Evolutionary conservation across 768 basidiomycete species (phyloP).

Genomic region (Boletus edulis): DNA sequence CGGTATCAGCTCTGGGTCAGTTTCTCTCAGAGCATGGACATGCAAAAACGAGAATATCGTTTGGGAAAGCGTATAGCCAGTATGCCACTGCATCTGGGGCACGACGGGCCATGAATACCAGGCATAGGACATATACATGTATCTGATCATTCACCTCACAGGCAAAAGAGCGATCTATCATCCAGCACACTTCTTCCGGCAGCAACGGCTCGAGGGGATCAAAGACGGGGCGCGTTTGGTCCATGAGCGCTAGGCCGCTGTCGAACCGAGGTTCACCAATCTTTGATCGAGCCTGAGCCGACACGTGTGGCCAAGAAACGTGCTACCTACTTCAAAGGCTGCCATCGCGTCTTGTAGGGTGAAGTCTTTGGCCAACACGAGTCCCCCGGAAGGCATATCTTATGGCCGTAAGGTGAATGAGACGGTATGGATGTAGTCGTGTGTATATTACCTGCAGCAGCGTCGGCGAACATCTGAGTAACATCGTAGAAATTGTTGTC

Average conservation of each 20-base stretch:
- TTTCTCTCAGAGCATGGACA: constrained; percentile 58
- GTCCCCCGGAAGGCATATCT: constrained; percentile 63
- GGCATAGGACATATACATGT: constrained; percentile 3
- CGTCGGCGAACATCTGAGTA: constrained; percentile 56
- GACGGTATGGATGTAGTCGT: background rate
- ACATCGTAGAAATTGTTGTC: constrained; percentile 64
- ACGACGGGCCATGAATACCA: constrained; percentile 15
- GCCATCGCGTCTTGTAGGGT: constrained; percentile 90
- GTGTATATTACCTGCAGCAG: constrained; percentile 51
- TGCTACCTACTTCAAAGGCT: constrained; percentile 69
- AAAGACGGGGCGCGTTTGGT: constrained; percentile 49
- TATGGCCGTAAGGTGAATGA: constrained; percentile 18
- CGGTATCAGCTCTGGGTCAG: constrained; percentile 54
- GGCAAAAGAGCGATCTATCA: constrained; percentile 73
- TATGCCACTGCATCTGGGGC: constrained; percentile 82
- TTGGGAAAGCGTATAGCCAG: constrained; percentile 81
- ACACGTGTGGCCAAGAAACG: constrained; percentile 1
- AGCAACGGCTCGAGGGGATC: constrained; percentile 61
- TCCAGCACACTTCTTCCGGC: constrained; percentile 85
- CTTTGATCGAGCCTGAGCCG: constrained; percentile 44
- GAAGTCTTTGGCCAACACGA: constrained; percentile 69
- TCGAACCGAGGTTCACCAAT: constrained; percentile 90
- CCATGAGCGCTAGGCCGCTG: constrained; percentile 59
- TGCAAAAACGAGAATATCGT: constrained; percentile 80
- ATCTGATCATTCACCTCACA: constrained; percentile 61